Conservation (phyloP, 73 alveolate species). For the Paramecium caudatum region DNA sequence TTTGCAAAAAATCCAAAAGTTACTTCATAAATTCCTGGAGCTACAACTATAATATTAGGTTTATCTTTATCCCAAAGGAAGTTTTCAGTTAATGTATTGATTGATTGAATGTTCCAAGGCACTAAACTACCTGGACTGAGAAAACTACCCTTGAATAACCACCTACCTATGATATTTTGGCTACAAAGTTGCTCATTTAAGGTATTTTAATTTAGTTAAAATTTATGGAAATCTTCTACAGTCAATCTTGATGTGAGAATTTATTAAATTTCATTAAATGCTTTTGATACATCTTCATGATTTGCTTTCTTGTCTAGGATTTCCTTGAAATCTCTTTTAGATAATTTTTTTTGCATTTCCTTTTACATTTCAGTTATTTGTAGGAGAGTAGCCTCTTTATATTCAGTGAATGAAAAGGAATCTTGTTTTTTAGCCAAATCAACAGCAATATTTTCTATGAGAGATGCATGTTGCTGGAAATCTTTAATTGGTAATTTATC, state of each 20-base stretch:
- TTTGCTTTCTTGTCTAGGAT: slow-evolving; percentile 69
- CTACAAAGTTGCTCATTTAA: slow-evolving; percentile 95
- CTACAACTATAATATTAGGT: slow-evolving; percentile 88
- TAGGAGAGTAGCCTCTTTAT: not conserved
- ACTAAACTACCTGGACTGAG: slow-evolving; percentile 86
- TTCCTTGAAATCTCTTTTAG: slow-evolving; percentile 40
- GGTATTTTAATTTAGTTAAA: slow-evolving; percentile 86
- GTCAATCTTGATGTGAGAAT: slow-evolving; percentile 85
- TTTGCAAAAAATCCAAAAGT: slow-evolving; percentile 96
- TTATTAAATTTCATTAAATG: slow-evolving; percentile 85
- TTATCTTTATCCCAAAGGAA: slow-evolving; percentile 97
- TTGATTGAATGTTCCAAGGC: slow-evolving; percentile 97
- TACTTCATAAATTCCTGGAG: slow-evolving; percentile 98
- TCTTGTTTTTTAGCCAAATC: slow-evolving; percentile 69
- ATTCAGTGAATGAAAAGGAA: slow-evolving; percentile 62
- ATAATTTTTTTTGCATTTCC: not conserved
- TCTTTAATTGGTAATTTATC: slow-evolving; percentile 71
- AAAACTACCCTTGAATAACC: slow-evolving; percentile 97
- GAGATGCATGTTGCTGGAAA: not conserved
- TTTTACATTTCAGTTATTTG: slow-evolving; percentile 64
- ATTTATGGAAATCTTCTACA: slow-evolving; percentile 80
- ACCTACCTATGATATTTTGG: slow-evolving; percentile 96
- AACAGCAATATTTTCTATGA: slow-evolving; percentile 9
- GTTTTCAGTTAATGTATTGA: slow-evolving; percentile 98
- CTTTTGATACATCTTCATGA: slow-evolving; percentile 88